Base-by-base conservation (phyloP, 306 rosid genomes). In the Quercus bicolor region DNA sequence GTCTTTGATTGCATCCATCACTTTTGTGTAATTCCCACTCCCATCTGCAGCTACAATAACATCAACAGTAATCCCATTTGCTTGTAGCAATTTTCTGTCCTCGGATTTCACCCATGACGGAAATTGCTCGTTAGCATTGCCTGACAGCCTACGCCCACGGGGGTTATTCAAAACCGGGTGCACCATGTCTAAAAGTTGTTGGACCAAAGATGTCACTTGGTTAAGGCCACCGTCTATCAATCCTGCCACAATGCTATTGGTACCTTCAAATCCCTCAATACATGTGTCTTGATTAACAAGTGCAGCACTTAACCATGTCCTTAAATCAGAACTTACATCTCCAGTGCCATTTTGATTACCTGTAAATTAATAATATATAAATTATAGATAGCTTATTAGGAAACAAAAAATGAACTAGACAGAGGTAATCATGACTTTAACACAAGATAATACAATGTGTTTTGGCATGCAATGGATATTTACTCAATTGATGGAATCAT, bases 221-320 rank as follows among this genome's bases (percentile, higher is more conserved):
- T 61, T 77, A 0, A 95, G 81, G 15, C 91, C 89, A n/a, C 26
- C 40, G 0, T 91, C 74, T 1, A 88, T 85, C 12, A 93, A 52
- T 1, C 73, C 78, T 16, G 87, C 81, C 7, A 91, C 91, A 33
- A 89, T 72, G 86, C 92, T 40, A 51, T 80, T 88, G 12, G 91
- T 91, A 7, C 96, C 97, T 37, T 91, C 96, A 2, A 95, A 89
- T 56, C 97, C 99, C 0, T 90, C 98, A 74, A 78, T 77, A 82
- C 99, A 95, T 18, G 99, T 93, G 40, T 90, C 94, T 55, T 91
- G 98, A 75, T 86, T 87, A 6, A 87, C 75, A 1, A 90, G 80
- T 16, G 84, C 89, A 5, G 96, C 97, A 64, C 99, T 95, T 53
- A 95, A 72, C 99, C 99, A 95, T 74, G 99, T 91, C 57, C 87